These are phyloP conservation scores for Erodium texanum DNA, from an alignment of 441 rosid genomes.

Conservation along the genomic window DNA sequence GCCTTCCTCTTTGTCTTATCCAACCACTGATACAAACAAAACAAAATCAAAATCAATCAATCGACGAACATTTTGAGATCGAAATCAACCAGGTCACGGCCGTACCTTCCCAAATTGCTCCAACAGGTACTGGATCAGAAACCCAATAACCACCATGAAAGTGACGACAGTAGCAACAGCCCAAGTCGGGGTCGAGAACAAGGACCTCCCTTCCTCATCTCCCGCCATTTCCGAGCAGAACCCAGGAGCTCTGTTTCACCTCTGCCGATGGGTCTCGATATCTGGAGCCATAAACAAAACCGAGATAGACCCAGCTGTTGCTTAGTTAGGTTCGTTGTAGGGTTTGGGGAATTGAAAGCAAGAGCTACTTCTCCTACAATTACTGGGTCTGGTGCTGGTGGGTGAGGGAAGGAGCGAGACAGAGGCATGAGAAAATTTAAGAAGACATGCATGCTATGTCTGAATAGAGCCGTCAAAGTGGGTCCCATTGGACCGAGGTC, in stretches of 20 bases:
- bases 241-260: too few relatives aligned
- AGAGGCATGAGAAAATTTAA: neutral
- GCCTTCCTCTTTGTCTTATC: neutral
- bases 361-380: neutral
- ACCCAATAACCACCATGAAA: neutral
- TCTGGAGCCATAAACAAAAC: too few relatives aligned
- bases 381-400: too few relatives aligned
- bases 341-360: neutral
- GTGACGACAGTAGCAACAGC: neutral
- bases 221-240: neutral
- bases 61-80: neutral
- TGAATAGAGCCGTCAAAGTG: neutral
- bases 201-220: neutral
- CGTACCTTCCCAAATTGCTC: neutral
- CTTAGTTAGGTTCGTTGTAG: neutral
- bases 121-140: neutral
- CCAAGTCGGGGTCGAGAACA: neutral
- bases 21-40: neutral
- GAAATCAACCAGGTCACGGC: neutral
- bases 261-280: too few relatives aligned
- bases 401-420: neutral
- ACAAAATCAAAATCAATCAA: neutral
- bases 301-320: too few relatives aligned
- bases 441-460: neutral
- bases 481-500: neutral